Evolutionary conservation across 1,284 basidiomycete genomes (phyloP).

Genomic region (Puccinia polysora): DNA sequence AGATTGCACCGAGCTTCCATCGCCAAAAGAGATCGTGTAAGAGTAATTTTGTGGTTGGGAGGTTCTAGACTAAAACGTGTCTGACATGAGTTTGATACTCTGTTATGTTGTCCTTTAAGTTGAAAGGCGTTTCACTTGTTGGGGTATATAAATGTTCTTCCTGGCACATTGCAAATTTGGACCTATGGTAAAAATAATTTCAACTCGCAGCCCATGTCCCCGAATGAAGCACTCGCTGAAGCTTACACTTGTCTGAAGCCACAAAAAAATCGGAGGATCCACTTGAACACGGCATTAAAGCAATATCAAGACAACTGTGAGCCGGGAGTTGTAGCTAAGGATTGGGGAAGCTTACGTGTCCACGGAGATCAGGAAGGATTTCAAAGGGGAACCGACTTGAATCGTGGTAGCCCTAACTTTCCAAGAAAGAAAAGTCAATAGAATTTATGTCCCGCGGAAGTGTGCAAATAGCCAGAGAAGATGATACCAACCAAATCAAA

Average conservation of each 20-base stretch:
- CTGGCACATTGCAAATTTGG: conserved; percentile 19
- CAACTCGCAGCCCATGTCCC: not conserved
- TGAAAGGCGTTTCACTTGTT: not conserved
- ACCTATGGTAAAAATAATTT: conserved; percentile 3
- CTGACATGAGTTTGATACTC: not conserved
- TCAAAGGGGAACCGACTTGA: conserved; percentile 21
- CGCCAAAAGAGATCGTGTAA: conserved; percentile 23
- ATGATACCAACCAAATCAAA: conserved; percentile 13
- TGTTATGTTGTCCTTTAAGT: not conserved
- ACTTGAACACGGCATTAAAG: conserved; percentile 4
- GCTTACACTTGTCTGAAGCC: conserved; percentile 31
- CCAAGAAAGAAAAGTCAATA: not conserved
- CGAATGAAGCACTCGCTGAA: not conserved
- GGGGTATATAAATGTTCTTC: conserved; percentile 30
- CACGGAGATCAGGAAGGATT: conserved; percentile 30
- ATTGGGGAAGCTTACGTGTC: conserved; percentile 26
- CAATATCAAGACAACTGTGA: not conserved
- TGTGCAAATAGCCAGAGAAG: not conserved
- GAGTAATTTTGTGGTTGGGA: not conserved
- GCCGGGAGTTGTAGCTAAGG: not conserved
- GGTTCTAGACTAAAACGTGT: conserved; percentile 6
- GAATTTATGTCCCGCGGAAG: not conserved
- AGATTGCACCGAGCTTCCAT: conserved; percentile 31
- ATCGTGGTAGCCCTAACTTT: conserved; percentile 21
- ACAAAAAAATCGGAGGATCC: conserved; percentile 38